phyloP scores from a whole-genome alignment of 306 rosid species.

The Cyamopsis tetragonoloba region DNA sequence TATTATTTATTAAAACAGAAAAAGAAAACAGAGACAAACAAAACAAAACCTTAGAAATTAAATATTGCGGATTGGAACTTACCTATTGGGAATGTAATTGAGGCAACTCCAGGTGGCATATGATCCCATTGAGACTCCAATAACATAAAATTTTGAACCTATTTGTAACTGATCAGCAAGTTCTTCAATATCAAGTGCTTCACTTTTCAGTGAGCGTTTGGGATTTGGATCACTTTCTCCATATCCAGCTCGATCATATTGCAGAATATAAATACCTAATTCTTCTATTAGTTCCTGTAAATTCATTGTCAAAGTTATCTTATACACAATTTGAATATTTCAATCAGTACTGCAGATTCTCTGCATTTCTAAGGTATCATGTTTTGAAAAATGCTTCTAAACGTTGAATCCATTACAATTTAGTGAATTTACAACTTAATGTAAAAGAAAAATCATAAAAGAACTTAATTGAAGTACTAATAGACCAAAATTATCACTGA shows the following conservation, averaged over 20 bases:
- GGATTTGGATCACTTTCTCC: constrained; percentile 95
- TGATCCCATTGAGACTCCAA: constrained; percentile 93
- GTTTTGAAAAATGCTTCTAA: constrained; percentile 10
- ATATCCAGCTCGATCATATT: constrained; percentile 83
- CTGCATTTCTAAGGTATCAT: background rate
- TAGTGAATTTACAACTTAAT: background rate
- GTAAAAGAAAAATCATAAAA: background rate
- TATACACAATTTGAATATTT: constrained; percentile 6
- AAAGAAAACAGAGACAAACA: background rate
- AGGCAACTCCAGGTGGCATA: constrained; percentile 88
- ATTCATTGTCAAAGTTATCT: constrained; percentile 37
- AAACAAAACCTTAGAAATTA: background rate
- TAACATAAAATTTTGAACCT: constrained; percentile 71
- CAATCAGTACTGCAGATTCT: background rate
- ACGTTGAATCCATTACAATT: background rate
- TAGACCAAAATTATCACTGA: too few species aligned
- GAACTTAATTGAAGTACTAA: too few species aligned
- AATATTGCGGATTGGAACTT: constrained; percentile 28
- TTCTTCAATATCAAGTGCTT: constrained; percentile 81
- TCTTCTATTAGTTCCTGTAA: constrained; percentile 77
- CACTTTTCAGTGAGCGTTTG: constrained; percentile 62
- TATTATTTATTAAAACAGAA: too few species aligned
- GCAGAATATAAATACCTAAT: constrained; percentile 68
- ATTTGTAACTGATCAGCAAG: constrained; percentile 74
- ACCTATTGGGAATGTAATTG: constrained; percentile 79